Conservation (phyloP, 73 alveolate species). For the Tetrahymena borealis region DNA sequence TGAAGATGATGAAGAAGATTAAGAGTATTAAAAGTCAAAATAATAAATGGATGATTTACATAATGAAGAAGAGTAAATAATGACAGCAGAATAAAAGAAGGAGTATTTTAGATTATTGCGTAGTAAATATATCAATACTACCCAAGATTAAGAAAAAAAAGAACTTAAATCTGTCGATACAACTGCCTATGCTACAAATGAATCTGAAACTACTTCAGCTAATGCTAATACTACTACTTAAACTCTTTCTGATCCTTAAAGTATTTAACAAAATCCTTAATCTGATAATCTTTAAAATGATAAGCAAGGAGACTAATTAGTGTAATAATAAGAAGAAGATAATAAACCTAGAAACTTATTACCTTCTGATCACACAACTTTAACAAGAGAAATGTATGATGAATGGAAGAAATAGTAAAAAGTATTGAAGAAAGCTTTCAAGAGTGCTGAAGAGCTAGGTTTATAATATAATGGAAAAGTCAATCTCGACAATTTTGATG, state of each 20-base stretch:
- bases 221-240: background rate
- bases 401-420: background rate
- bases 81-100: background rate
- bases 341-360: constrained; percentile 2
- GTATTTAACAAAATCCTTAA: background rate
- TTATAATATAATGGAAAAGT: background rate
- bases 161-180: background rate
- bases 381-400: constrained; percentile 27
- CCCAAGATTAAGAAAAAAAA: background rate
- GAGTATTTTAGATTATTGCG: background rate
- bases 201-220: background rate
- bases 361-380: constrained; percentile 39
- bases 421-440: constrained; percentile 3
- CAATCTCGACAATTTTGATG: background rate
- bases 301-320: background rate
- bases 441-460: constrained; percentile 17
- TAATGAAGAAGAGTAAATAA: background rate
- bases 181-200: background rate
- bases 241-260: background rate
- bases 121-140: background rate
- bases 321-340: no score
- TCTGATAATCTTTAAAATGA: background rate
- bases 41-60: background rate
- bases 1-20: background rate
- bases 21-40: background rate